Evolutionary conservation across 2,329 filamentous ascomycete species (phyloP).

Genomic region (Juglanconis oblonga): DNA sequence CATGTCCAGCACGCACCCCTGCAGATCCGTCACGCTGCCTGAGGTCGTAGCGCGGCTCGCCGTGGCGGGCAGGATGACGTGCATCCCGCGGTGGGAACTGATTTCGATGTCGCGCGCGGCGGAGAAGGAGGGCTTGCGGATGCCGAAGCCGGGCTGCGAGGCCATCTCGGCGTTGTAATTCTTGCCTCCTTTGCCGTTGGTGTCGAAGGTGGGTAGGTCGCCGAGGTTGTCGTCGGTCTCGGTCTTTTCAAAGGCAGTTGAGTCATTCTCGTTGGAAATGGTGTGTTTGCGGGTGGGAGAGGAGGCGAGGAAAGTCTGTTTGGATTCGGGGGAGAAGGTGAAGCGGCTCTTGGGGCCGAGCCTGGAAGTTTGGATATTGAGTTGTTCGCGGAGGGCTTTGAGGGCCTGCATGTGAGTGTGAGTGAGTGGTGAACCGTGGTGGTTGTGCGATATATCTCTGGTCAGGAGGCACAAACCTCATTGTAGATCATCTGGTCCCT

Average conservation of each 20-base stretch:
- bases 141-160: conserved; percentile 31
- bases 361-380: conserved; percentile 66
- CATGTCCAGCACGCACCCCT: conserved; percentile 76
- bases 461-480: conserved; percentile 50
- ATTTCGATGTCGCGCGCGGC: conserved; percentile 61
- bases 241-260: conserved; percentile 20
- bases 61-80: conserved; percentile 73
- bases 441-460: background rate
- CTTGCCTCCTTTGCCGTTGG: conserved; percentile 25
- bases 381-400: conserved; percentile 75
- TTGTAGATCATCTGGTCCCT: conserved; percentile 88
- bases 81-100: conserved; percentile 62
- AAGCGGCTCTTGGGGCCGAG: conserved; percentile 75
- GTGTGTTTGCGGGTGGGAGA: background rate
- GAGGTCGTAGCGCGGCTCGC: conserved; percentile 70
- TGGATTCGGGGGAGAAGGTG: conserved; percentile 61
- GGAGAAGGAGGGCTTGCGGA: conserved; percentile 64
- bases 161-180: conserved; percentile 60
- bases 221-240: conserved; percentile 22
- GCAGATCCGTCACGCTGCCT: conserved; percentile 68
- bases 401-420: conserved; percentile 54
- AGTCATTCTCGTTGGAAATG: background rate
- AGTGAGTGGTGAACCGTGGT: background rate
- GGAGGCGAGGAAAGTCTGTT: conserved; percentile 16
- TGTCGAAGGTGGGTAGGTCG: conserved; percentile 32